These are phyloP conservation scores for Coemansia sp. DNA, from an alignment of 192 early-diverging fungal genomes.

Conservation along the genomic window DNA sequence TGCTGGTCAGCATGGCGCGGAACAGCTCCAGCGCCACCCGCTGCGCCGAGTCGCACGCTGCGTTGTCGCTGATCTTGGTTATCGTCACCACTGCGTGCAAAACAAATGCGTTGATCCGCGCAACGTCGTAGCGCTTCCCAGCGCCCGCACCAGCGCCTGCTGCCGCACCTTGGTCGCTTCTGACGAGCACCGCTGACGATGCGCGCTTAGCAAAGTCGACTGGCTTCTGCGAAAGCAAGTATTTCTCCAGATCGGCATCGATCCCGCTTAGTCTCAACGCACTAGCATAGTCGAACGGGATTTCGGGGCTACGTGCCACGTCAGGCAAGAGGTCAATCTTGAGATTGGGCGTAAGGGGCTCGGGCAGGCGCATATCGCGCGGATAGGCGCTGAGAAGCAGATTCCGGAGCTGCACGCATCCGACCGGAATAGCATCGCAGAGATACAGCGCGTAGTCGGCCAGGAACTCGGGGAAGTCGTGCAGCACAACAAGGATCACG, in stretches of 20 bases:
- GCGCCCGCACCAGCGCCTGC: neutral
- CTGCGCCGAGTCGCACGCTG: conserved; percentile 34
- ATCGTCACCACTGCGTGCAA: conserved; percentile 81
- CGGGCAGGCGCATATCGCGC: conserved; percentile 89
- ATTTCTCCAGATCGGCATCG: conserved; percentile 71
- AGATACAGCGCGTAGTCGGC: conserved; percentile 88
- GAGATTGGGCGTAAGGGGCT: conserved; percentile 94
- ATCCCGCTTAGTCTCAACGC: conserved; percentile 61
- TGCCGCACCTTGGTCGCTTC: neutral
- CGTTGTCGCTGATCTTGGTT: conserved; percentile 53
- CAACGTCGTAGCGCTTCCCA: conserved; percentile 64
- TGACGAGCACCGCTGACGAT: conserved; percentile 4
- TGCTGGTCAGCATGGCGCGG: conserved; percentile 68
- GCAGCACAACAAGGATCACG: conserved; percentile 85
- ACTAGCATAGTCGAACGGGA: conserved; percentile 82
- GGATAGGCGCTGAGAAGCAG: conserved; percentile 97
- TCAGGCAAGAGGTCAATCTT: conserved; percentile 90
- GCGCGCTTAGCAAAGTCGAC: conserved; percentile 29
- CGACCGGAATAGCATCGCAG: conserved; percentile 85
- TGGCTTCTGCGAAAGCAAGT: conserved; percentile 58
- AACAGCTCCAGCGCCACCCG: conserved; percentile 79
- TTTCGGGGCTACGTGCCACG: conserved; percentile 76
- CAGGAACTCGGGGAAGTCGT: conserved; percentile 98
- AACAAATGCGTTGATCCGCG: conserved; percentile 82
- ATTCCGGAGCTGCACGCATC: conserved; percentile 93